Conservation (phyloP, 1,139 yeast genomes). For the Candida glucosophila region DNA sequence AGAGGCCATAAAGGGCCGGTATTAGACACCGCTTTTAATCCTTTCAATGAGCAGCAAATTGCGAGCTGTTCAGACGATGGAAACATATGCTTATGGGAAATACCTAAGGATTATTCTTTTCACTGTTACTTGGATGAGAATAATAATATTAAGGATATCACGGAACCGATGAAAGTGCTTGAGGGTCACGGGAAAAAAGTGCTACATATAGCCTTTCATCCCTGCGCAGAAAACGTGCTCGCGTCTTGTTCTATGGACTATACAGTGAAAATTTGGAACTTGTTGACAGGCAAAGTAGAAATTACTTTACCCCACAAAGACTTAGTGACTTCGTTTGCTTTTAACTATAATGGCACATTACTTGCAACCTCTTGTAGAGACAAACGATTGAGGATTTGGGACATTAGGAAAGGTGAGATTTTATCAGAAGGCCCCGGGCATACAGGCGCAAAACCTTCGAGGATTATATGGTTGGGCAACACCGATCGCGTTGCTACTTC, state of each 20-base stretch:
- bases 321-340: slow-evolving; percentile 81
- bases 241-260: slow-evolving; percentile 90
- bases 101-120: slow-evolving; percentile 74
- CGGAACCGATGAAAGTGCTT: slow-evolving; percentile 57
- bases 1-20: slow-evolving; percentile 96
- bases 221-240: slow-evolving; percentile 74
- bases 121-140: slow-evolving; percentile 50
- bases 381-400: slow-evolving; percentile 86
- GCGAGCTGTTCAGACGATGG: slow-evolving; percentile 93
- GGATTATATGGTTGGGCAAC: slow-evolving; percentile 86
- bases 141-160: slow-evolving; percentile 59
- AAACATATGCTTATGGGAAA: slow-evolving; percentile 76
- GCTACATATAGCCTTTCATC: slow-evolving; percentile 88
- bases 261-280: slow-evolving; percentile 84
- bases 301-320: slow-evolving; percentile 80
- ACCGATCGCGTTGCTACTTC: slow-evolving; percentile 82
- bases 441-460: slow-evolving; percentile 82
- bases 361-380: slow-evolving; percentile 92
- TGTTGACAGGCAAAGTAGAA: slow-evolving; percentile 63
- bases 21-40: slow-evolving; percentile 89
- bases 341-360: slow-evolving; percentile 80
- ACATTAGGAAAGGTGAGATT: slow-evolving; percentile 64
- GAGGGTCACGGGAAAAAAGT: slow-evolving; percentile 89
- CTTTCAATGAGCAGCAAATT: slow-evolving; percentile 67
- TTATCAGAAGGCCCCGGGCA: slow-evolving; percentile 86